A percentile compares a stretch with the other conserved stretches of the same genome.
phyloP scores from a whole-genome alignment of 1,284 basidiomycete species.

The Ustilago crameri region DNA sequence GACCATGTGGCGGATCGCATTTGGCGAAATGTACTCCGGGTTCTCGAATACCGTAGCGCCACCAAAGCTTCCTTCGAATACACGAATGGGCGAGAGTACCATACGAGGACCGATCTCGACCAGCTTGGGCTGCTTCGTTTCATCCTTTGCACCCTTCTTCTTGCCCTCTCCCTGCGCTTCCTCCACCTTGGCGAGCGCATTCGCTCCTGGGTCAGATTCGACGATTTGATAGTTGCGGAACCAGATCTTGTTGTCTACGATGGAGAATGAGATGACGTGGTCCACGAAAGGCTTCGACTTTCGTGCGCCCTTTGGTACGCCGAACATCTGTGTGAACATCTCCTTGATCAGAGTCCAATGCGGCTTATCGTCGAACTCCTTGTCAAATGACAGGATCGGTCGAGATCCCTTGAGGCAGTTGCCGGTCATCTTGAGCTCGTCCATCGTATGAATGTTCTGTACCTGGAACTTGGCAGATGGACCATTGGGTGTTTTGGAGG shows the following conservation, averaged over 20 bases:
- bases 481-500: slow-evolving; percentile 95
- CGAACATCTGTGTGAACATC: slow-evolving; percentile 95
- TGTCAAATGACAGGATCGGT: slow-evolving; percentile 91
- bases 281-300: slow-evolving; percentile 97
- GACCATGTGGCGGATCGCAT: slow-evolving; percentile 79
- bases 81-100: slow-evolving; percentile 94
- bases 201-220: slow-evolving; percentile 73
- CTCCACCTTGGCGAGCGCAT: slow-evolving; percentile 62
- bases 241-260: slow-evolving; percentile 97
- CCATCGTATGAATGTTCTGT: slow-evolving; percentile 99
- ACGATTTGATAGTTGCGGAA: slow-evolving; percentile 94
- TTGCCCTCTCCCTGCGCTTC: slow-evolving; percentile 71
- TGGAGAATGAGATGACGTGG: slow-evolving; percentile 94
- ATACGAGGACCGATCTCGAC: slow-evolving; percentile 88
- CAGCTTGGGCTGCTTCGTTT: slow-evolving; percentile 58
- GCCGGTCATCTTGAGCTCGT: slow-evolving; percentile 99
- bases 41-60: slow-evolving; percentile 97
- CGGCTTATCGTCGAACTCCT: slow-evolving; percentile 86
- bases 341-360: slow-evolving; percentile 93
- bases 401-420: slow-evolving; percentile 97
- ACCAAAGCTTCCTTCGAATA: slow-evolving; percentile 86
- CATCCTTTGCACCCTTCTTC: slow-evolving; percentile 33
- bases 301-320: slow-evolving; percentile 87
- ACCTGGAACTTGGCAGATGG: slow-evolving; percentile 97
- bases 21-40: slow-evolving; percentile 91